Percentiles rank a stretch among this genome's conserved stretches.
Evolutionary conservation across 2,329 filamentous ascomycete species (phyloP).

Genomic region (Cylindrodendrum hubeiense): DNA sequence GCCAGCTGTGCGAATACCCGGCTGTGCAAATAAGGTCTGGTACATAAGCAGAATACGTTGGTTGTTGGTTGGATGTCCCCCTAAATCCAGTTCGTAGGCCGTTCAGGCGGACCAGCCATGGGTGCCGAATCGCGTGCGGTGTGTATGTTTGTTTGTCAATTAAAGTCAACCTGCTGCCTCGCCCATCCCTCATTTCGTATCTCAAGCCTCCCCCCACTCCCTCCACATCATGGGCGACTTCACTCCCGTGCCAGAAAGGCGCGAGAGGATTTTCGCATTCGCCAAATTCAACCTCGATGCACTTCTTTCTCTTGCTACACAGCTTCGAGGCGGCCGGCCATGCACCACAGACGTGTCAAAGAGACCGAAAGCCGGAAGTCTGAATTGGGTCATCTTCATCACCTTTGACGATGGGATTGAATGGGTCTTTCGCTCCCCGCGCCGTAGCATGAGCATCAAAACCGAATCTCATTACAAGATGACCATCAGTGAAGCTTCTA

Average conservation of each 20-base stretch:
- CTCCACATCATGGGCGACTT: conserved; percentile 9
- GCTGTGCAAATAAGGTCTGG: no score
- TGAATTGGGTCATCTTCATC: conserved; percentile 40
- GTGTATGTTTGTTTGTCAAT: conserved; percentile 14
- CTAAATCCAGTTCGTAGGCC: conserved; percentile 12
- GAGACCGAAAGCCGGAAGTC: conserved; percentile 30
- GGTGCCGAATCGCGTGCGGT: conserved; percentile 13
- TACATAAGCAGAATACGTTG: no score
- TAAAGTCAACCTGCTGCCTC: conserved; percentile 1
- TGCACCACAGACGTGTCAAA: conserved; percentile 31
- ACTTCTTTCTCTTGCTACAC: conserved; percentile 33
- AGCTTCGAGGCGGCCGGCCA: conserved; percentile 27
- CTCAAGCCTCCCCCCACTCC: background rate
- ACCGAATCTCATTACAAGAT: conserved; percentile 36
- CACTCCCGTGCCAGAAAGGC: conserved; percentile 9
- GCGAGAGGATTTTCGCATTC: conserved; percentile 13
- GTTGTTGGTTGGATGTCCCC: conserved; percentile 15
- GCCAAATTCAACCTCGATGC: conserved; percentile 38
- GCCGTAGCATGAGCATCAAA: conserved; percentile 12
- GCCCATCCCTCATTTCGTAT: background rate
- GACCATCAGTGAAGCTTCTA: conserved; percentile 39
- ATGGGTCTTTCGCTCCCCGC: conserved; percentile 40
- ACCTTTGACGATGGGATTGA: conserved; percentile 41
- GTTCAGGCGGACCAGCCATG: conserved; percentile 10
- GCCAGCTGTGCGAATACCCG: no score